Conservation (phyloP, 2,329 filamentous ascomycete genomes). For the Cladophialophora chaetospira region DNA sequence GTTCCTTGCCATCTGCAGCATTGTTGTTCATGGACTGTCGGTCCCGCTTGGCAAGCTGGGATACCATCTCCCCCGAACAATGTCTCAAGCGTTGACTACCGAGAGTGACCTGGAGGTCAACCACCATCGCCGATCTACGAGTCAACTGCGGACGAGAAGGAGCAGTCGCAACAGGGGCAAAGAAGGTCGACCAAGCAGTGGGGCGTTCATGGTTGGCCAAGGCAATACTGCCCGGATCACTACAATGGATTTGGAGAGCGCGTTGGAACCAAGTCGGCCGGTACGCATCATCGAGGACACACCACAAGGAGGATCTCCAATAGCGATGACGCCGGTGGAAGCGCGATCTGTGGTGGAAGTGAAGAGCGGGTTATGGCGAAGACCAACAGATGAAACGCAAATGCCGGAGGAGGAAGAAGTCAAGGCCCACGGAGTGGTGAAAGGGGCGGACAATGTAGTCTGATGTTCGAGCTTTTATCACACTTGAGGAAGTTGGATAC, state of each 20-base stretch:
- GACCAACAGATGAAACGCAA: not conserved
- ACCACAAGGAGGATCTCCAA: not conserved
- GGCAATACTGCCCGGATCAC: not conserved
- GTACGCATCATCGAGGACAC: slow-evolving; percentile 22
- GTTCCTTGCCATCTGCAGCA: slow-evolving; percentile 82
- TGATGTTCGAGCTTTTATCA: no score
- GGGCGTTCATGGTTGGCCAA: slow-evolving; percentile 16
- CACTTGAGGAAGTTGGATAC: no score
- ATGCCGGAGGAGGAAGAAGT: not conserved
- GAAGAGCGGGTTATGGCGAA: not conserved
- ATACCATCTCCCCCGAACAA: slow-evolving; percentile 49
- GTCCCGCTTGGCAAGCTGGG: slow-evolving; percentile 66
- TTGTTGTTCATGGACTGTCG: slow-evolving; percentile 72
- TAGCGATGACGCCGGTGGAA: not conserved
- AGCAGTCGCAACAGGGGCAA: not conserved
- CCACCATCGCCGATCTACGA: not conserved
- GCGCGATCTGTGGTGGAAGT: not conserved
- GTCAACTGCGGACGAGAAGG: slow-evolving; percentile 18
- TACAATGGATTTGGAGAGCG: slow-evolving; percentile 7
- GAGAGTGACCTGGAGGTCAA: slow-evolving; percentile 29
- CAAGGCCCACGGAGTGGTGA: not conserved
- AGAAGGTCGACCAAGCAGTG: slow-evolving; percentile 14
- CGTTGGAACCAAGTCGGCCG: slow-evolving; percentile 17
- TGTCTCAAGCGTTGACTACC: slow-evolving; percentile 50
- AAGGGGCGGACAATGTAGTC: not conserved